Conservation (phyloP, 2,329 filamentous ascomycete genomes). For the Dactylellina parvicollis region DNA sequence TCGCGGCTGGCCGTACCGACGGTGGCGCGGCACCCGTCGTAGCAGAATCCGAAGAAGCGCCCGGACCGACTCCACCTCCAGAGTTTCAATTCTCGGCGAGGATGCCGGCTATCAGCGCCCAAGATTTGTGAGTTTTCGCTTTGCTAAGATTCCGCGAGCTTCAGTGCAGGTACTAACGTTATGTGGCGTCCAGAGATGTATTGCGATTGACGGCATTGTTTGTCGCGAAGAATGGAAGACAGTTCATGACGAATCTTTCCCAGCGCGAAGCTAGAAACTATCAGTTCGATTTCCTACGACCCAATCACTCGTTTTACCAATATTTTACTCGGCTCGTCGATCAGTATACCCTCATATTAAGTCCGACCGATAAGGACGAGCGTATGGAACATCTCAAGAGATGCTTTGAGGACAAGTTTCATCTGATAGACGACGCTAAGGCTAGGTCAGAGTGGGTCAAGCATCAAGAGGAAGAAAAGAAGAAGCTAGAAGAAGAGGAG, state of each 20-base stretch:
- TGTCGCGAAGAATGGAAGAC: slow-evolving; percentile 89
- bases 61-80: slow-evolving; percentile 83
- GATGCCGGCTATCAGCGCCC: slow-evolving; percentile 96
- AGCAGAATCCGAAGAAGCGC: slow-evolving; percentile 71
- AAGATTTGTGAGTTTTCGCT: slow-evolving; percentile 79
- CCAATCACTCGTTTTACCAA: slow-evolving; percentile 94
- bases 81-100: slow-evolving; percentile 93
- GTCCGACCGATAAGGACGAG: slow-evolving; percentile 67
- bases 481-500: slow-evolving; percentile 86
- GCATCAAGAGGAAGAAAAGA: slow-evolving; percentile 83
- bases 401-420: slow-evolving; percentile 81
- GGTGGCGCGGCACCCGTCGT: slow-evolving; percentile 68
- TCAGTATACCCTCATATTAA: slow-evolving; percentile 74
- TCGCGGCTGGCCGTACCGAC: slow-evolving; percentile 77
- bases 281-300: slow-evolving; percentile 94
- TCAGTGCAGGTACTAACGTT: slow-evolving; percentile 19
- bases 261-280: slow-evolving; percentile 90
- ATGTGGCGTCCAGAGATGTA: slow-evolving; percentile 55
- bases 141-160: not conserved
- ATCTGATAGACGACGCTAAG: slow-evolving; percentile 81
- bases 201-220: slow-evolving; percentile 84
- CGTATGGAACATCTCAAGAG: slow-evolving; percentile 76
- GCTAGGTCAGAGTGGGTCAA: slow-evolving; percentile 88
- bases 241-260: slow-evolving; percentile 88
- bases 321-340: slow-evolving; percentile 93